A percentile compares a stretch with the other conserved stretches of the same genome.
Evolutionary conservation across 768 basidiomycete genomes (phyloP).

Genomic region (Kwoniella bestiolae): DNA sequence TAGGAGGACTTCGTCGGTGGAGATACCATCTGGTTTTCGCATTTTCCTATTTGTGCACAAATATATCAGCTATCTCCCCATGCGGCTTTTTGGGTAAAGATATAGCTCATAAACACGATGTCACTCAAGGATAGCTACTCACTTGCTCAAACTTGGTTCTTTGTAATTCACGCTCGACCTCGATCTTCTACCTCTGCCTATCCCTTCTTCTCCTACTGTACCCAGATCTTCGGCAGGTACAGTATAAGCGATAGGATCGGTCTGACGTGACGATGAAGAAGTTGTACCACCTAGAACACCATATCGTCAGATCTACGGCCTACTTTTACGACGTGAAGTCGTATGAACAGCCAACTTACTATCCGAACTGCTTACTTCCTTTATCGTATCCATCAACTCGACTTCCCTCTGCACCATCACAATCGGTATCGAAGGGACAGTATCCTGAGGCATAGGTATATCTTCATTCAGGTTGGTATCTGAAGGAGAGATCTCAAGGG

Average conservation of each 20-base stretch:
- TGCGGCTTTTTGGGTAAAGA: too few relatives aligned
- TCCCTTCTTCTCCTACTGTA: constrained; percentile 8
- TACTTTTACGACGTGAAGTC: too few relatives aligned
- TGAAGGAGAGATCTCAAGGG: constrained; percentile 3
- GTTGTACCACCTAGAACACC: neutral
- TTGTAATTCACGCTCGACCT: constrained; percentile 54
- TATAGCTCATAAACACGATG: too few relatives aligned
- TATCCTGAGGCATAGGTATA: constrained; percentile 6
- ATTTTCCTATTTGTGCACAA: constrained; percentile 43
- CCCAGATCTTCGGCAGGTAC: neutral
- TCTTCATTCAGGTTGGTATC: neutral
- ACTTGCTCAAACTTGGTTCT: constrained; percentile 53
- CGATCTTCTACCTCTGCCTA: constrained; percentile 32
- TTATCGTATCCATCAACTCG: constrained; percentile 14
- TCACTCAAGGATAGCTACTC: too few relatives aligned
- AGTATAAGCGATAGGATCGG: neutral
- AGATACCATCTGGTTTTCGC: constrained; percentile 50
- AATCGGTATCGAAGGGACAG: neutral
- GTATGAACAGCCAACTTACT: constrained; percentile 9
- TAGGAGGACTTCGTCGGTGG: constrained; percentile 32
- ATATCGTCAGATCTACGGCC: too few relatives aligned
- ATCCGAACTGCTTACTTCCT: constrained; percentile 15
- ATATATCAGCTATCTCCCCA: neutral
- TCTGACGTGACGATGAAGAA: constrained; percentile 2
- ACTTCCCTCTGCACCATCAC: neutral